Base-by-base conservation (phyloP, 768 basidiomycete genomes). In the Neoboletus subvelutipes region DNA sequence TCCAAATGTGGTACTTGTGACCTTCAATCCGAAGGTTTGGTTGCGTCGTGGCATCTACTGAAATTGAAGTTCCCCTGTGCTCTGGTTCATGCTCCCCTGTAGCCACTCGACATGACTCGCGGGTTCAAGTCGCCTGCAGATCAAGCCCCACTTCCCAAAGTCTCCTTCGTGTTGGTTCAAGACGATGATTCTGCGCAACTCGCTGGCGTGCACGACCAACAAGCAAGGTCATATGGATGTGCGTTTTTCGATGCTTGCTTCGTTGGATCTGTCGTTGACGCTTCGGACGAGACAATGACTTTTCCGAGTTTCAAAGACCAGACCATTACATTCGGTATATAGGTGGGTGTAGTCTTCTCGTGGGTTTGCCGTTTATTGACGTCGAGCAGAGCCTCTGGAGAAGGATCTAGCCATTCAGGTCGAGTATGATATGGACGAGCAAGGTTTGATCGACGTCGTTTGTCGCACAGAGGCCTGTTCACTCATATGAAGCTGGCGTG, bases 391-490 rank as follows among this genome's bases (percentile, higher is more conserved):
- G 66, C 96, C 96, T 0, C 77, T 97, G 62, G 96, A 99, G 69
- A 85, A 84, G 46, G 97, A 99, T 62, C 83, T 98, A 18, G 88
- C 89, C 8, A 83, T 84, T 39, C 94, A 96, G 63, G 96, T 99
- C 24, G 97, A 98, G 72, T 99, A 99, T 77, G 97, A 98, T 69
- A 98, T 99, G 94, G 97, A 98, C 68, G 97, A 98, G 69, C 95
- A 98, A 84, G 95, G 94, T 89, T 37, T 20, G 77, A 64, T 20
- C 12, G 18, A 34, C 40, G 22, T 39, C 7, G 12, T 20, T 51
- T 18, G 37, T 24, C 7, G 39, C 53, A 18, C 43, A 20, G 36
- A 31, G 43, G 36, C 50, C 15, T 26, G 49, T 54, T 43, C 40
- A 17, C 54, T 61, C 56, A 62, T 50, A 29, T 15, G 31, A 52